phyloP scores from a whole-genome alignment of 352 stramenopile species.

The Ophiocytium majus region DNA sequence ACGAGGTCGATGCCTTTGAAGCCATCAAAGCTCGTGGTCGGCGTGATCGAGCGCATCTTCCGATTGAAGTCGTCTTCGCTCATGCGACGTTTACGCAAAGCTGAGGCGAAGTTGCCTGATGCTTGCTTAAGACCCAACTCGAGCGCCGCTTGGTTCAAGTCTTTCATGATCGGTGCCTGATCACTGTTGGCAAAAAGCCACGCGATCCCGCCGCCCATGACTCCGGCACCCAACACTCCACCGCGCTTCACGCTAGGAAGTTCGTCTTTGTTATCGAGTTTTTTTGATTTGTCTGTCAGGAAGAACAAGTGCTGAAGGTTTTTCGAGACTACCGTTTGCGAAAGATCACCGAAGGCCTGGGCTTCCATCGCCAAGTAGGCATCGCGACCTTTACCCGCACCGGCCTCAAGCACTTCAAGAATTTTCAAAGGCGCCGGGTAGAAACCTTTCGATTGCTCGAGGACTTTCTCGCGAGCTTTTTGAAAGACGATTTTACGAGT shows the following conservation, averaged over 20 bases:
- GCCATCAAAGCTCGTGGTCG: not conserved
- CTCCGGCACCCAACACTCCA: not conserved
- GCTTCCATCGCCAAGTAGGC: not conserved
- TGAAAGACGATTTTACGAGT: constrained; percentile 4
- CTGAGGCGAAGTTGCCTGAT: not conserved
- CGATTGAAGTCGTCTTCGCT: not conserved
- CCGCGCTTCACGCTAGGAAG: not conserved
- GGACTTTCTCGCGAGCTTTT: constrained; percentile 7
- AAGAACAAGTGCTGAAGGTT: constrained; percentile 12
- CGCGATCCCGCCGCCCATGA: constrained; percentile 9
- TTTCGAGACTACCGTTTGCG: not conserved
- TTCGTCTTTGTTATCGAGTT: not conserved
- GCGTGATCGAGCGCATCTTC: constrained; percentile 3
- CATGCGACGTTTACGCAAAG: not conserved
- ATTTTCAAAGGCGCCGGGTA: not conserved
- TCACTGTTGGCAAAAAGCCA: not conserved
- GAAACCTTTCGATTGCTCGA: constrained; percentile 1
- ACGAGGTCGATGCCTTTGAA: not conserved
- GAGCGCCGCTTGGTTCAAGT: not conserved
- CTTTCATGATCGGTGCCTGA: not conserved
- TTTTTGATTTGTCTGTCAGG: constrained; percentile 13
- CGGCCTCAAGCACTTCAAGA: not conserved
- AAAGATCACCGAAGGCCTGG: constrained; percentile 10
- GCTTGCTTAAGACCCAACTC: not conserved
- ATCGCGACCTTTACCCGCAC: not conserved